Evolutionary conservation across 495 filamentous ascomycete species (phyloP).

Genomic region (Corynascus novoguineensis): DNA sequence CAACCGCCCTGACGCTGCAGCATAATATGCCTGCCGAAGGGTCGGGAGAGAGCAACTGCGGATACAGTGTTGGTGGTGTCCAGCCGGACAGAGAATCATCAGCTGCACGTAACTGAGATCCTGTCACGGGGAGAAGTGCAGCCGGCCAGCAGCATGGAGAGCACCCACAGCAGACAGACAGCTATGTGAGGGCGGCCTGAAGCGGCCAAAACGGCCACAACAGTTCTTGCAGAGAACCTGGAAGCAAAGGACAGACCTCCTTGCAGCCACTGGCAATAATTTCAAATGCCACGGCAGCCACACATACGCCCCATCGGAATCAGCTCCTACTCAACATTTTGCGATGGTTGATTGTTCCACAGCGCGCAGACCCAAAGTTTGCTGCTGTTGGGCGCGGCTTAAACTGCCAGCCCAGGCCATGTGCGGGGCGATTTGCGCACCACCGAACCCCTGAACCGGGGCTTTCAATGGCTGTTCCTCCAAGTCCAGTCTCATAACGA

Average conservation of each 20-base stretch:
- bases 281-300: slow-evolving; percentile 10
- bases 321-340: slow-evolving; percentile 9
- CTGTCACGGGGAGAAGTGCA: slow-evolving; percentile 16
- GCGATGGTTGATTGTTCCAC: slow-evolving; percentile 27
- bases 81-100: slow-evolving; percentile 11
- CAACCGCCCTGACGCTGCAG: slow-evolving; percentile 21
- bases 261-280: slow-evolving; percentile 14
- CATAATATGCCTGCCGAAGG: slow-evolving; percentile 23
- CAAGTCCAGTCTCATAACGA: background rate
- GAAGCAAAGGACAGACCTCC: background rate
- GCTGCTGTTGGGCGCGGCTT: slow-evolving; percentile 9
- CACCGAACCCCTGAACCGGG: slow-evolving; percentile 1
- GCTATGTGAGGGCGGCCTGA: slow-evolving; percentile 10
- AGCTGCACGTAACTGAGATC: slow-evolving; percentile 29
- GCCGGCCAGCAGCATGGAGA: slow-evolving; percentile 14
- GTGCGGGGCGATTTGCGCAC: slow-evolving; percentile 10
- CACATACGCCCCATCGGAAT: slow-evolving; percentile 14
- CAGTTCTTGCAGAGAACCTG: background rate
- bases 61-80: slow-evolving; percentile 14
- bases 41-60: slow-evolving; percentile 22
- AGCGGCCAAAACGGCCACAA: slow-evolving; percentile 2
- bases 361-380: slow-evolving; percentile 17
- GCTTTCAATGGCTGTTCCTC: background rate
- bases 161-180: slow-evolving; percentile 11
- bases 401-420: background rate